Evolutionary conservation across 768 basidiomycete species (phyloP).

Genomic region (Plicaturopsis crispa): DNA sequence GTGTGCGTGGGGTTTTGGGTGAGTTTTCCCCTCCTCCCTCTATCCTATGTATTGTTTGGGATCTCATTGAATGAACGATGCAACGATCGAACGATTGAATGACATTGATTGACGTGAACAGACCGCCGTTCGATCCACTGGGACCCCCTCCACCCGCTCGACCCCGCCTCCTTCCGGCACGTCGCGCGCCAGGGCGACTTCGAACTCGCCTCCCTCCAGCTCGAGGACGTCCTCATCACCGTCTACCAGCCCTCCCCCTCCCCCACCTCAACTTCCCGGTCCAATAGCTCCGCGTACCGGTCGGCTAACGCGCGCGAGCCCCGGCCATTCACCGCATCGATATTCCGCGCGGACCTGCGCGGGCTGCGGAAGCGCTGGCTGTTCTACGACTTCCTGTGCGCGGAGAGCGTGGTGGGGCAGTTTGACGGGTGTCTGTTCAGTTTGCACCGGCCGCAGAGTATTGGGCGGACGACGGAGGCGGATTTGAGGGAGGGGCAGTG

Average conservation of each 20-base stretch:
- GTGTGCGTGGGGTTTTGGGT: slow-evolving; percentile 92
- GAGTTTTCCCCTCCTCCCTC: slow-evolving; percentile 14
- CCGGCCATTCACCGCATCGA: slow-evolving; percentile 82
- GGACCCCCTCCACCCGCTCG: slow-evolving; percentile 75
- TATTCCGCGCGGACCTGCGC: slow-evolving; percentile 87
- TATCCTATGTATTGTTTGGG: too few species aligned
- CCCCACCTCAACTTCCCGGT: background rate
- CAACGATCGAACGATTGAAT: background rate
- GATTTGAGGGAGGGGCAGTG: slow-evolving; percentile 80
- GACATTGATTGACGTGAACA: slow-evolving; percentile 19
- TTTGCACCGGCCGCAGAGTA: slow-evolving; percentile 91
- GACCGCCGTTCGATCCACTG: slow-evolving; percentile 84
- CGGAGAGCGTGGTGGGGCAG: slow-evolving; percentile 94
- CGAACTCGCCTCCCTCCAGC: slow-evolving; percentile 78
- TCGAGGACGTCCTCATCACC: slow-evolving; percentile 91
- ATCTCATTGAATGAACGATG: too few species aligned
- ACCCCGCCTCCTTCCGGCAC: slow-evolving; percentile 79
- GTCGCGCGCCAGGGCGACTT: slow-evolving; percentile 75
- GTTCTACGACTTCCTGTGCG: slow-evolving; percentile 84
- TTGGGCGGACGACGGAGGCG: slow-evolving; percentile 82
- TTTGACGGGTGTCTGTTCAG: slow-evolving; percentile 98
- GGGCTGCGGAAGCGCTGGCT: slow-evolving; percentile 88
- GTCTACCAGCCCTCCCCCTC: slow-evolving; percentile 82
- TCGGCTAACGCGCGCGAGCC: background rate
- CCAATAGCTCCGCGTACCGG: background rate